Evolutionary conservation across 2,329 filamentous ascomycete genomes (phyloP), one percentile per base, ranked within the genome.

Genomic region (Sclerotinia borealis): DNA sequence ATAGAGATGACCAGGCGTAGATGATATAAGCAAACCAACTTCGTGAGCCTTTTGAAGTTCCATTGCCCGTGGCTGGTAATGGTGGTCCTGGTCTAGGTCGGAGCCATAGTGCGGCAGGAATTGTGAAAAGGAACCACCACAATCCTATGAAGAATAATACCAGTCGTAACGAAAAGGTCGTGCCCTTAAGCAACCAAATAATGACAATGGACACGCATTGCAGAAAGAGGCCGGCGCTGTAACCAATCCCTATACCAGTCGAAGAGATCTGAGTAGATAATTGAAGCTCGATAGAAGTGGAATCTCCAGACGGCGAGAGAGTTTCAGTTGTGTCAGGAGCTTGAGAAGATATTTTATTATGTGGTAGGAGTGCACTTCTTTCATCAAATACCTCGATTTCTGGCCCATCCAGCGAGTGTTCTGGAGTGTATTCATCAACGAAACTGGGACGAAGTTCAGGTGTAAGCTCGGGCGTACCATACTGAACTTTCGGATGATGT

Each of bases 51-150:
- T 52, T 52, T n/a, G 56, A 64, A 22, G 48, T n/a, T 71, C 73
- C 45, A 9, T 63, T 62, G 8, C 49, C 66, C 60, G n/a, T 58
- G 6, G 65, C 50, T 43, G 82, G 80, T 10, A 96, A 77, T 0
- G 93, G 92, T 34, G 95, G 95, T 0, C 95, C 95, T 1, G 95
- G 95, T 59, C 95, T 85, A 4, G 93, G 87, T 47, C 93, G 87
- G 36, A 99, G 81, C 89, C 92, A 97, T 70, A 96, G 76, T 2
- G 91, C 91, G 0, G 92, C 87, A 0, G 95, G 95, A 62, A 98
- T 86, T 4, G 91, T 96, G 75, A 99, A 98, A 39, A 90, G 64
- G 50, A 93, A 86, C 95, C 95, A 99, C 95, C 95, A 99, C 34
- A 86, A 76, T 39, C 95, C 95, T 60, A 98, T 87, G 63, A 93